phyloP scores from a whole-genome alignment of 1,284 basidiomycete genomes.

The Leucoagaricus sp. region DNA sequence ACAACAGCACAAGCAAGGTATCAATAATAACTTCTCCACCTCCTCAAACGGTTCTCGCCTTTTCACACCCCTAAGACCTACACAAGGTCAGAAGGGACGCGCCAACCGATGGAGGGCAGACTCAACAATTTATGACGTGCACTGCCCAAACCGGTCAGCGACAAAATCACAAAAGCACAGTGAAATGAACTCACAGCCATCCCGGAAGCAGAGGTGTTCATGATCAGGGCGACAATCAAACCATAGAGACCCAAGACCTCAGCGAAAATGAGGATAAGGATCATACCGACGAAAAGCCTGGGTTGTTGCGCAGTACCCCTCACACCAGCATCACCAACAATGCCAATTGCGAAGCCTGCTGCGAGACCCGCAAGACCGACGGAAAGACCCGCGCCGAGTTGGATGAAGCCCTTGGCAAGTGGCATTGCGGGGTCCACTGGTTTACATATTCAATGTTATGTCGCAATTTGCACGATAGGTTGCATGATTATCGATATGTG shows the following conservation, averaged over 20 bases:
- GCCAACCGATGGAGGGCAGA: not conserved
- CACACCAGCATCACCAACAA: constrained; percentile 96
- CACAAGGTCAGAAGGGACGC: not conserved
- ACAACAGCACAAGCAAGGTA: constrained; percentile 12
- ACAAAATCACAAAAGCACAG: not conserved
- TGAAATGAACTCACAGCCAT: constrained; percentile 29
- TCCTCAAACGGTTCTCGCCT: not conserved
- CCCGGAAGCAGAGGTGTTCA: constrained; percentile 66
- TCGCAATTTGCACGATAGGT: constrained; percentile 6
- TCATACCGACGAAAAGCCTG: constrained; percentile 90
- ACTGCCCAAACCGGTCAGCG: not conserved
- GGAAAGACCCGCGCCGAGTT: constrained; percentile 93
- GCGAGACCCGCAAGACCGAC: constrained; percentile 93
- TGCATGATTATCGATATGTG: not conserved
- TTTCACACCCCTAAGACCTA: not conserved
- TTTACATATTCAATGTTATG: not conserved
- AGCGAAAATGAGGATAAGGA: constrained; percentile 91
- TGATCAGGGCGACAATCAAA: constrained; percentile 88
- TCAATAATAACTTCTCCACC: not conserved
- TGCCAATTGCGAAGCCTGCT: constrained; percentile 96
- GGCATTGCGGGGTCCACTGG: constrained; percentile 56
- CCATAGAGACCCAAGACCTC: constrained; percentile 91
- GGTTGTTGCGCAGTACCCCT: constrained; percentile 91
- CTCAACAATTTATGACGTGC: not conserved
- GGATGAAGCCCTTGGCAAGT: constrained; percentile 88